These are phyloP conservation scores for Echeveria elegans DNA, from an alignment of 164 flowering plant genomes.

Conservation along the genomic window DNA sequence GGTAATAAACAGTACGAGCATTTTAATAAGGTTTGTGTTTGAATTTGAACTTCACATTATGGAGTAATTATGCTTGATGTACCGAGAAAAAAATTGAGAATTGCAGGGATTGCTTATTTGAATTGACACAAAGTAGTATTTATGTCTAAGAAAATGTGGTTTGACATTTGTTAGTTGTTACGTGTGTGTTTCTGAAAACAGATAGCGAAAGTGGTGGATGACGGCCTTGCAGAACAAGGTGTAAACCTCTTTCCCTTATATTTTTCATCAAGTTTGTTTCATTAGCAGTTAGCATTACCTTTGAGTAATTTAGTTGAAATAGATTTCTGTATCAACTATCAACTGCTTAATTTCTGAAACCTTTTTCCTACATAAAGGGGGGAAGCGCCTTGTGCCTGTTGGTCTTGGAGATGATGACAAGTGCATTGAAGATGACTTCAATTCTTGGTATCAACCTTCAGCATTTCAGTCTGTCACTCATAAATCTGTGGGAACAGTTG, in stretches of 20 bases:
- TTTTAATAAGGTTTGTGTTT: constrained; percentile 69
- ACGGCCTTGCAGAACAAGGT: constrained; percentile 3
- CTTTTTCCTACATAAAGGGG: constrained; percentile 46
- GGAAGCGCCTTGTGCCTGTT: constrained; percentile 63
- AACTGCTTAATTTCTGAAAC: background rate
- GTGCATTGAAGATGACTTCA: constrained; percentile 96
- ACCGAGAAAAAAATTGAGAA: background rate
- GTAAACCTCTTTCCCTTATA: constrained; percentile 40
- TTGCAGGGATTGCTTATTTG: background rate
- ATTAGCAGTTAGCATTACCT: constrained; percentile 59
- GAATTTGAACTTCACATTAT: background rate
- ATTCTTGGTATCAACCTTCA: constrained; percentile 55
- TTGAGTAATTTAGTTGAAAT: constrained; percentile 33
- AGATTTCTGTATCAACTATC: background rate
- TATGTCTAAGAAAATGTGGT: background rate
- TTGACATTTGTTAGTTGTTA: background rate
- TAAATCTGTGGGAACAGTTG: background rate
- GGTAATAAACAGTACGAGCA: constrained; percentile 96
- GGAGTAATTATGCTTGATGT: background rate
- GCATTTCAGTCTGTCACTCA: background rate
- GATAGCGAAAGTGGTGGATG: constrained; percentile 9
- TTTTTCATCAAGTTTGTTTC: background rate
- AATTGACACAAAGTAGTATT: background rate
- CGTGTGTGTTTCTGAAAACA: background rate
- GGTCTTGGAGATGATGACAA: constrained; percentile 99